Percentiles rank a stretch among this genome's conserved stretches.
These are phyloP conservation scores for Parietaria judaica DNA, from an alignment of 306 rosid species.

Conservation along the genomic window DNA sequence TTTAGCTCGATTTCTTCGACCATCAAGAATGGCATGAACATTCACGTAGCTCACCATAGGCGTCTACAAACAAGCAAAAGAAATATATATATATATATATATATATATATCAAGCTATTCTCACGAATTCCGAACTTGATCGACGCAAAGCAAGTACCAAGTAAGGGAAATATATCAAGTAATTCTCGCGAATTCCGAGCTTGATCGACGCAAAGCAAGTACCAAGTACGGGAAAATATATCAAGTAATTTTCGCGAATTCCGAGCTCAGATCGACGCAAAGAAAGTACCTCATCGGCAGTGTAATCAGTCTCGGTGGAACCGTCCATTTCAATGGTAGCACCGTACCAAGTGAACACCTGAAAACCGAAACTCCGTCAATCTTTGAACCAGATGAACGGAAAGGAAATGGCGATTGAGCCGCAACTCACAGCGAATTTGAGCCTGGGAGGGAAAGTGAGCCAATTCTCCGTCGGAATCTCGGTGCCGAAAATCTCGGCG, in stretches of 20 bases:
- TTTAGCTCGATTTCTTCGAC: constrained; percentile 73
- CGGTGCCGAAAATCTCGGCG: constrained; percentile 89
- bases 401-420: not conserved
- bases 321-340: constrained; percentile 95
- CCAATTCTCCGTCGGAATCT: constrained; percentile 94
- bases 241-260: constrained; percentile 8
- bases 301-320: constrained; percentile 72
- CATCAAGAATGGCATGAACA: constrained; percentile 84
- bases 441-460: constrained; percentile 70
- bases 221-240: too few species aligned
- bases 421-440: constrained; percentile 63
- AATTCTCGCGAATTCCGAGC: constrained; percentile 8
- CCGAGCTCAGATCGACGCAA: not conserved
- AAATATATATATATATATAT: not conserved
- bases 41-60: constrained; percentile 91
- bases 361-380: not conserved
- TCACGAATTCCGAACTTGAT: constrained; percentile 4
- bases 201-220: not conserved
- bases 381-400: not conserved
- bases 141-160: too few species aligned
- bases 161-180: too few species aligned
- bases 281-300: constrained; percentile 73
- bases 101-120: not conserved
- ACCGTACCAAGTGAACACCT: constrained; percentile 91
- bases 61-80: constrained; percentile 35